Evolutionary conservation across 495 filamentous ascomycete genomes (phyloP), one percentile per base, ranked within the genome.

Genomic region (Daldinia concentrica): DNA sequence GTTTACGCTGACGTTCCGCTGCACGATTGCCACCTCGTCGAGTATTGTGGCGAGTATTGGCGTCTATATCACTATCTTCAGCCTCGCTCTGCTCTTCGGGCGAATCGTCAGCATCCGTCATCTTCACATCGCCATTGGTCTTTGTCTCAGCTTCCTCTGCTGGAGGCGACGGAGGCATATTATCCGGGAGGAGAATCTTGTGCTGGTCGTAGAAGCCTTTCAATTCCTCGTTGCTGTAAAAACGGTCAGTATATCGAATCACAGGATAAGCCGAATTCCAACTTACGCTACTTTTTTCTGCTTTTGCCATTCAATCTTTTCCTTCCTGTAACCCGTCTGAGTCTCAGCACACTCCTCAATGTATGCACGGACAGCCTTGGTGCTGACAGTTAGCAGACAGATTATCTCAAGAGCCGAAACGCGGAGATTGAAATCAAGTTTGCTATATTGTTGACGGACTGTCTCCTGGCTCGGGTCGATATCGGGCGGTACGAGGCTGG

Each of bases 321-420:
- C 91, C 79, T 98, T 99, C 19, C 95, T 87, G 74, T 93, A 91
- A 45, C 88, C 88, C 3, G 95, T 99, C 96, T 98, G 97, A 64
- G 92, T 89, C 68, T 93, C 91, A 52, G 89, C 91, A 79, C 93
- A 96, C 68, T 94, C 89, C 64, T 97, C 93, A 82, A 99, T 91
- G 74, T 95, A 97, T 15, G 89, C 89, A 39, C 93, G 88, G 63
- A 98, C 88, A 2, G 90, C 89, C 75, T 91, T 92, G 3, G 95
- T 97, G 71, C 93, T 90, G 52, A 94, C 81, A n/a, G 90, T 92
- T 54, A 98, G 86, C 83, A 94, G 90, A 74, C 92, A 93, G 61
- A 98, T 86, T 19, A 95, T 93, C 79, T 98, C 90, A 32, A 98
- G 84, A 36, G 90, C 91, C 68, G 88, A 87, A 34, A 94, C 87